Evolutionary conservation across 1,139 yeast genomes (phyloP).

Genomic region (Suhomyces yuchorum): DNA sequence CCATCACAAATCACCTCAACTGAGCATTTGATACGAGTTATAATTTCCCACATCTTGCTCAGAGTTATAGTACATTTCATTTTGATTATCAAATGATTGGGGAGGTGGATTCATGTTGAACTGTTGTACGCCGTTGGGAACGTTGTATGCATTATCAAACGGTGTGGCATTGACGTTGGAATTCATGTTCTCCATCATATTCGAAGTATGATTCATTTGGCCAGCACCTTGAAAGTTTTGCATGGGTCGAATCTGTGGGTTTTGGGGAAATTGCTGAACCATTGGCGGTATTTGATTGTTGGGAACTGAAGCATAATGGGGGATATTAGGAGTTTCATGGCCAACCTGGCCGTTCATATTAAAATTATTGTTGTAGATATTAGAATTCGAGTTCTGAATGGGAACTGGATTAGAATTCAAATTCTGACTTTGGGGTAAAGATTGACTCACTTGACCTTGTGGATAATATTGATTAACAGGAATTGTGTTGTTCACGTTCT

Average conservation of each 20-base stretch:
- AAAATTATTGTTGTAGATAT: constrained; percentile 1
- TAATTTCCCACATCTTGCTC: constrained; percentile 14
- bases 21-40: constrained; percentile 15
- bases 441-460: constrained; percentile 1
- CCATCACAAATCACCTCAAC: not conserved
- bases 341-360: not conserved
- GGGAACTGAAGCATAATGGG: constrained; percentile 2
- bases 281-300: constrained; percentile 3
- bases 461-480: constrained; percentile 1
- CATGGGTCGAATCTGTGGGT: not conserved
- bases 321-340: not conserved
- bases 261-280: constrained; percentile 1
- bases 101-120: not conserved
- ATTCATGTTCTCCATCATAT: constrained; percentile 1
- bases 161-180: not conserved
- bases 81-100: constrained; percentile 1
- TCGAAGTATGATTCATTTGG: not conserved
- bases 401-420: not conserved
- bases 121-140: not conserved
- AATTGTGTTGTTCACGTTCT: not conserved
- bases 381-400: not conserved
- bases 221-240: not conserved
- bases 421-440: not conserved
- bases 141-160: not conserved
- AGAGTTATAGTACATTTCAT: constrained; percentile 10